Base-by-base conservation (phyloP, 306 rosid species). In the Elaeagnus macrophylla region DNA sequence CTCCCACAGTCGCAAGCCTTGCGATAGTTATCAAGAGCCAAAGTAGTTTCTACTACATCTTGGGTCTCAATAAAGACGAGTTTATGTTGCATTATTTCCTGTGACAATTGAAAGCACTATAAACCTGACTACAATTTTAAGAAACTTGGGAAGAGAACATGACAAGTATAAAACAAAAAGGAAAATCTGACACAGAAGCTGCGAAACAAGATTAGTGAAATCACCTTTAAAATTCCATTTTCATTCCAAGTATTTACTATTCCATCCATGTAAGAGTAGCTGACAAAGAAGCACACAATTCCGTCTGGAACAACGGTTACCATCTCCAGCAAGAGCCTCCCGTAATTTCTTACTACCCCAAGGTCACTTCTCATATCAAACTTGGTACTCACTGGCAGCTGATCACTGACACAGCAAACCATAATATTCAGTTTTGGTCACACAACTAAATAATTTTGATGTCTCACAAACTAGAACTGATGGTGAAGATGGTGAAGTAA, bases 1-100 rank as follows among this genome's bases (percentile, higher is more conserved):
- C 97, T 81, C 74, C 97, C 96, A 71, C 96, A 90, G 70, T 90
- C 97, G 63, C 97, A 86, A 62, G 97, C 97, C 69, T 82, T 90
- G 51, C 85, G 94, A 64, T 83, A 90, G 75, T 90, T 90, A 68
- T 90, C 94, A 56, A 86, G 95, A 64, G 97, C 97, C 80, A 90
- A 68, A 1, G 97, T 90, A 40, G 97, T 90, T 75, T 90, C 97
- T 45, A 90, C 94, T 44, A 90, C 95, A 65, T 90, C 97, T 63
- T 83, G 97, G 48, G 95, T 86, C 74, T 90, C 97, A 46, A 90
- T 90, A 65, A 86, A 82, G 37, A 90, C 88, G 51, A 90, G 95
- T 75, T 86, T 83, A 71, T 90, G 91, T 73, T 90, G 95, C 95
- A 90, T 90, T 76, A 90, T 90, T 57, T 90, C 97, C 97, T 90